phyloP scores from a whole-genome alignment of 2,329 filamentous ascomycete genomes.

The Colletotrichum sp. region DNA sequence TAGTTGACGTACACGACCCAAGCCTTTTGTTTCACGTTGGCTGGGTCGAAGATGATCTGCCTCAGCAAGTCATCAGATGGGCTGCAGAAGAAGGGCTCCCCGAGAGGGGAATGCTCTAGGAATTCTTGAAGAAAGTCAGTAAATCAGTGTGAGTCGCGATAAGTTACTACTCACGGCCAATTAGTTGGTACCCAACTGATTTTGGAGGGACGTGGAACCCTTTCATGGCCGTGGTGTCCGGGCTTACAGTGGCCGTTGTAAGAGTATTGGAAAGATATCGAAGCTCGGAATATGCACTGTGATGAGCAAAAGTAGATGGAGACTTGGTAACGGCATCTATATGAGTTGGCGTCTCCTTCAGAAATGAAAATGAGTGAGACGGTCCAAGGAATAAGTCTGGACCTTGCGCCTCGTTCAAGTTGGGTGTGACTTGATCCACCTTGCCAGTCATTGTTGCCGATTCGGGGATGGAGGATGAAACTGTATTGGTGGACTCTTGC shows the following conservation, averaged over 20 bases:
- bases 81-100: background rate
- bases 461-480: background rate
- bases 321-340: background rate
- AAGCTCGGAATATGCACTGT: background rate
- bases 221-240: background rate
- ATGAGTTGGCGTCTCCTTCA: background rate
- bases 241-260: background rate
- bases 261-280: background rate
- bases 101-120: background rate
- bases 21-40: background rate
- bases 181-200: background rate
- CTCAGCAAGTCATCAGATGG: background rate
- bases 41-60: background rate
- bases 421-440: background rate
- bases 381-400: background rate
- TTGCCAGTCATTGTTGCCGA: too few species aligned
- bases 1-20: constrained; percentile 1
- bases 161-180: background rate
- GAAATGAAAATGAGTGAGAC: background rate
- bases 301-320: background rate
- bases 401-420: background rate
- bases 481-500: too few species aligned
- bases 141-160: too few species aligned
- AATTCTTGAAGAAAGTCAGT: background rate
- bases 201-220: background rate